phyloP scores from a whole-genome alignment of 176 grass and related monocot genomes.

The Carex myosuroides region DNA sequence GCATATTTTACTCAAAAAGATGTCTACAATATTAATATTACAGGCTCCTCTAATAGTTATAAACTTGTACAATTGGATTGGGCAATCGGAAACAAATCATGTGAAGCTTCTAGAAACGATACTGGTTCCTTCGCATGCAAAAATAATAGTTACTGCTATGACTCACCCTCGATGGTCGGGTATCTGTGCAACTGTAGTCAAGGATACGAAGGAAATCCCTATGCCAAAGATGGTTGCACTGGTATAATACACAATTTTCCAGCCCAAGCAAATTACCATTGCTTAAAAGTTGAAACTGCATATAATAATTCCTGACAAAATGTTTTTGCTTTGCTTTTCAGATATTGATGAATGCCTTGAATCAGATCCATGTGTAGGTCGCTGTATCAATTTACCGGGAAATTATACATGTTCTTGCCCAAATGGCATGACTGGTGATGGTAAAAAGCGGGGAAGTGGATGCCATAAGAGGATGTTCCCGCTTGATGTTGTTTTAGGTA shows the following conservation, averaged over 20 bases:
- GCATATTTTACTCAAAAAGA: neutral
- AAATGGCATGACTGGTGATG: neutral
- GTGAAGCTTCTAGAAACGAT: neutral
- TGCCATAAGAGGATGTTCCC: neutral
- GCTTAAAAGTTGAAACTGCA: neutral
- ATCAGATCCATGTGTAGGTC: neutral
- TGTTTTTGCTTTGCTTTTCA: neutral
- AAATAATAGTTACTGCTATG: neutral
- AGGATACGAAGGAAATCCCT: constrained; percentile 37
- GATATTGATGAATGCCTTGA: neutral
- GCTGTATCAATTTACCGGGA: neutral
- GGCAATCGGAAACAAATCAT: neutral
- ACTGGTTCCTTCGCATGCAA: neutral
- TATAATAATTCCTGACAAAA: neutral
- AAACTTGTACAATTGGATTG: neutral
- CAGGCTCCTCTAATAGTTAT: too few species aligned
- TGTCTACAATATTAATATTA: neutral
- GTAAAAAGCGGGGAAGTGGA: neutral
- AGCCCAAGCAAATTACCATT: neutral
- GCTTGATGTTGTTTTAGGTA: neutral
- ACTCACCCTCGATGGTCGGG: neutral
- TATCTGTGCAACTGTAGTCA: constrained; percentile 3
- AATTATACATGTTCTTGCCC: constrained; percentile 9
- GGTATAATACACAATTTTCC: constrained; percentile 1
- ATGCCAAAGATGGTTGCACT: neutral